Conservation (phyloP, 805 yeast species). For the Peterozyma xylosa region DNA sequence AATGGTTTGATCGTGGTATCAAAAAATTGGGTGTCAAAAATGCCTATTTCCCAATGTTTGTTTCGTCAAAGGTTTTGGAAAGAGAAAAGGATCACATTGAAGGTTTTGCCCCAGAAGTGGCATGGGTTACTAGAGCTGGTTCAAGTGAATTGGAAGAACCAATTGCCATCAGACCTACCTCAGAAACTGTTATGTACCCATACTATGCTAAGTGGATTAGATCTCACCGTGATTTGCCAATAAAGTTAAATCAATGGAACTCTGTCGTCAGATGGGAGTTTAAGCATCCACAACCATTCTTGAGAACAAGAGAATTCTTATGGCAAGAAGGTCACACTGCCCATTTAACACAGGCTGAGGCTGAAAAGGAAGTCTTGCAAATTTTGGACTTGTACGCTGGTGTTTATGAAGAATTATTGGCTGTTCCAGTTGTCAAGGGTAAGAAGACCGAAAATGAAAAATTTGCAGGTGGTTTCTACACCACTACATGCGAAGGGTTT, state of each 20-base stretch:
- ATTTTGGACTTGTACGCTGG: slow-evolving; percentile 82
- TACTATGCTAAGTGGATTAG: slow-evolving; percentile 99
- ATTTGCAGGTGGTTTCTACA: slow-evolving; percentile 95
- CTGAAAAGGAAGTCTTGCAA: slow-evolving; percentile 74
- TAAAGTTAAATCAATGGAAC: slow-evolving; percentile 97
- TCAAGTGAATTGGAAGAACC: slow-evolving; percentile 92
- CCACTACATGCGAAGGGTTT: slow-evolving; percentile 94
- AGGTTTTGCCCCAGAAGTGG: slow-evolving; percentile 99
- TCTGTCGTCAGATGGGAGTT: slow-evolving; percentile 99
- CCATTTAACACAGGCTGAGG: slow-evolving; percentile 76
- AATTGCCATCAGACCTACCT: slow-evolving; percentile 98
- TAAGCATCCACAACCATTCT: slow-evolving; percentile 98
- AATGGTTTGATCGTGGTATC: slow-evolving; percentile 74
- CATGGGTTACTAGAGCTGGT: slow-evolving; percentile 99
- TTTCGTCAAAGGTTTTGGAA: slow-evolving; percentile 85
- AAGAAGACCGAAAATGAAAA: slow-evolving; percentile 94
- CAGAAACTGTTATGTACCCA: slow-evolving; percentile 99
- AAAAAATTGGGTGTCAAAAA: slow-evolving; percentile 87
- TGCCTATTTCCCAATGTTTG: slow-evolving; percentile 98
- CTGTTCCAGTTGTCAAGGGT: slow-evolving; percentile 96
- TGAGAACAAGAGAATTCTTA: slow-evolving; percentile 96
- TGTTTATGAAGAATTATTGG: slow-evolving; percentile 84
- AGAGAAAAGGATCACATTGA: slow-evolving; percentile 98
- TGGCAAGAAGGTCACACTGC: slow-evolving; percentile 99
- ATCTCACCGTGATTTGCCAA: slow-evolving; percentile 95